Percentiles rank a stretch among this genome's conserved stretches.
Evolutionary conservation across 768 basidiomycete genomes (phyloP).

Genomic region (Boletales sp.): DNA sequence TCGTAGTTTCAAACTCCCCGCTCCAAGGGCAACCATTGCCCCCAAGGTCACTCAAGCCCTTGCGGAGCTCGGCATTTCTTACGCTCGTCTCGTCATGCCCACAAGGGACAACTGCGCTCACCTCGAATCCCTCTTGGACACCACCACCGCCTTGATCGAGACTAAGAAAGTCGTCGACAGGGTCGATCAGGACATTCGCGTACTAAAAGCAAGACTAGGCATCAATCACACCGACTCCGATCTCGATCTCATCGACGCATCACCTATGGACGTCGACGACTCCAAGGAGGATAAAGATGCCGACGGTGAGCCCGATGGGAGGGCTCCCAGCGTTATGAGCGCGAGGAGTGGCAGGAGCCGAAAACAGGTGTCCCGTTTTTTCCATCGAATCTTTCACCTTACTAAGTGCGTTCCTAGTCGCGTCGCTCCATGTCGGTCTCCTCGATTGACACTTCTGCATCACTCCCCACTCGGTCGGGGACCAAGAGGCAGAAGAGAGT

Average conservation of each 20-base stretch:
- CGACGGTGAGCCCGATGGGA: conserved; percentile 41
- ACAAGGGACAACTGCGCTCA: conserved; percentile 75
- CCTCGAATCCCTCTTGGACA: conserved; percentile 71
- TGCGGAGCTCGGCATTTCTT: conserved; percentile 68
- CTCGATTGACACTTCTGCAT: conserved; percentile 66
- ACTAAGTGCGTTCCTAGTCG: conserved; percentile 30
- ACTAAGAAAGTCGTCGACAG: conserved; percentile 85
- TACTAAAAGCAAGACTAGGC: conserved; percentile 60
- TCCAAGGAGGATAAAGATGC: conserved; percentile 26
- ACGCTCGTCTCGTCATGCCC: conserved; percentile 87
- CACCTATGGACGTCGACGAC: conserved; percentile 51
- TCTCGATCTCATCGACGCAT: conserved; percentile 37
- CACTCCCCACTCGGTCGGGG: conserved; percentile 45
- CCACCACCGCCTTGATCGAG: conserved; percentile 74
- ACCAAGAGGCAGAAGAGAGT: conserved; percentile 58
- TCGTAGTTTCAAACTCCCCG: conserved; percentile 82
- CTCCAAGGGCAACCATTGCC: conserved; percentile 68
- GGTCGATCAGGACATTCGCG: conserved; percentile 79
- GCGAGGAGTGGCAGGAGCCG: conserved; percentile 51
- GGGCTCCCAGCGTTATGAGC: conserved; percentile 66
- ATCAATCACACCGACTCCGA: conserved; percentile 45
- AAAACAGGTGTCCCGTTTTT: conserved; percentile 44
- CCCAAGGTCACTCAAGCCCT: conserved; percentile 77
- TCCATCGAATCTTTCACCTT: neutral
- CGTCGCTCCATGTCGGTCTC: conserved; percentile 72